Conservation (phyloP, 768 basidiomycete genomes). For the Tricholoma terreum region DNA sequence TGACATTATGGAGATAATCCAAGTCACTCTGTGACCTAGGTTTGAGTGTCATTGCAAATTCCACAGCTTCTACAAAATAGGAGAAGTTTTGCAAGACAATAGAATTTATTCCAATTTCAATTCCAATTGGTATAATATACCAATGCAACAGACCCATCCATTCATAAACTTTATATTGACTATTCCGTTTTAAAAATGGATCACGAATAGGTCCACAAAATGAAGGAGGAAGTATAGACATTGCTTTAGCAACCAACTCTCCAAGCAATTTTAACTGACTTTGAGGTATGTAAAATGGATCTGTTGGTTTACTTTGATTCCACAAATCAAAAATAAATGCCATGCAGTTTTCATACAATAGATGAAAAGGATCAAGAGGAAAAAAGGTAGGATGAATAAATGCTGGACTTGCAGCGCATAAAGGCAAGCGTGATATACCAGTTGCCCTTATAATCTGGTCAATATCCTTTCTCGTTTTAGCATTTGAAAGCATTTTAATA, state of each 20-base stretch:
- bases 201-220: too few relatives aligned
- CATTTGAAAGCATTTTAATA: not conserved
- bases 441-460: not conserved
- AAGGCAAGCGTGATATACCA: not conserved
- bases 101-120: constrained; percentile 25
- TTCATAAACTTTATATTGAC: constrained; percentile 35
- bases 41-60: constrained; percentile 29
- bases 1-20: constrained; percentile 15
- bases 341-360: not conserved
- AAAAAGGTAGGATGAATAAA: not conserved
- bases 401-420: not conserved
- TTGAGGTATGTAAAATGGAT: too few relatives aligned
- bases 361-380: not conserved
- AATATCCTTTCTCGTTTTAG: not conserved
- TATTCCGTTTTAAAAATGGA: constrained; percentile 6
- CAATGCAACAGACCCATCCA: constrained; percentile 36
- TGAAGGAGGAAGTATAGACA: not conserved
- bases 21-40: constrained; percentile 17
- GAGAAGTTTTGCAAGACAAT: constrained; percentile 26
- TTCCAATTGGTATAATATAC: constrained; percentile 32
- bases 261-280: too few relatives aligned
- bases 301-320: not conserved
- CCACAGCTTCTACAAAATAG: constrained; percentile 20
- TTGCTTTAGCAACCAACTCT: too few relatives aligned
- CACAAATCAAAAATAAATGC: not conserved